A percentile compares a stretch with the other conserved stretches of the same genome.
These are phyloP conservation scores for Lentinula edodes DNA, from an alignment of 768 basidiomycete genomes.

Conservation along the genomic window DNA sequence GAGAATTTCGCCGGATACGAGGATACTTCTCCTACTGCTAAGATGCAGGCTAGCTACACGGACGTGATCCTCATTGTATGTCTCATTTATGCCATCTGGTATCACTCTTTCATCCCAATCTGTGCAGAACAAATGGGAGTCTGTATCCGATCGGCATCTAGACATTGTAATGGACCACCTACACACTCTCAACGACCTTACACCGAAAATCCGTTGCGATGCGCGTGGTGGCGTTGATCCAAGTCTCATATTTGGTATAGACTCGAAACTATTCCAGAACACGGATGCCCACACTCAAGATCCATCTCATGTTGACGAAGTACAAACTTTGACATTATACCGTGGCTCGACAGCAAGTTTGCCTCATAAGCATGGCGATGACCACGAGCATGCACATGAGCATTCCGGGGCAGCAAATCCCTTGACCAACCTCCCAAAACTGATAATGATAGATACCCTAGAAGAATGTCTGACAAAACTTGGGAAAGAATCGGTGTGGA, in stretches of 20 bases:
- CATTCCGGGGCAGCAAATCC: conserved; percentile 12
- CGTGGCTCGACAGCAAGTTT: conserved; percentile 27
- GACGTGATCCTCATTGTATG: conserved; percentile 83
- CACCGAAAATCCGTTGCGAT: conserved; percentile 75
- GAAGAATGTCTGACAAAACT: conserved; percentile 42
- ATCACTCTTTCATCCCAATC: neutral
- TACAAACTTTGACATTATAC: conserved; percentile 71
- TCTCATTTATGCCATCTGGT: conserved; percentile 5
- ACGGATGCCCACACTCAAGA: conserved; percentile 14
- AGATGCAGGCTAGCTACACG: conserved; percentile 93
- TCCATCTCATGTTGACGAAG: conserved; percentile 68
- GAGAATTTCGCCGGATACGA: conserved; percentile 93
- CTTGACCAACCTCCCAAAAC: conserved; percentile 21
- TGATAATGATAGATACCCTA: conserved; percentile 24
- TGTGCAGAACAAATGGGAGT: conserved; percentile 84
- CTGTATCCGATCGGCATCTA: conserved; percentile 68
- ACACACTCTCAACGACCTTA: conserved; percentile 82
- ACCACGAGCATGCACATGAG: neutral
- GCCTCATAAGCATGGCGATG: conserved; percentile 8
- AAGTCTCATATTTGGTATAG: conserved; percentile 80
- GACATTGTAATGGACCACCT: conserved; percentile 86
- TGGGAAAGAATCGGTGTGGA: conserved; percentile 68
- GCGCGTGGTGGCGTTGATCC: conserved; percentile 68
- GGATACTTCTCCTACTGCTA: conserved; percentile 86
- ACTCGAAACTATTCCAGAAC: conserved; percentile 67